Evolutionary conservation across 164 flowering plant genomes (phyloP).

Genomic region (Stephania japonica): DNA sequence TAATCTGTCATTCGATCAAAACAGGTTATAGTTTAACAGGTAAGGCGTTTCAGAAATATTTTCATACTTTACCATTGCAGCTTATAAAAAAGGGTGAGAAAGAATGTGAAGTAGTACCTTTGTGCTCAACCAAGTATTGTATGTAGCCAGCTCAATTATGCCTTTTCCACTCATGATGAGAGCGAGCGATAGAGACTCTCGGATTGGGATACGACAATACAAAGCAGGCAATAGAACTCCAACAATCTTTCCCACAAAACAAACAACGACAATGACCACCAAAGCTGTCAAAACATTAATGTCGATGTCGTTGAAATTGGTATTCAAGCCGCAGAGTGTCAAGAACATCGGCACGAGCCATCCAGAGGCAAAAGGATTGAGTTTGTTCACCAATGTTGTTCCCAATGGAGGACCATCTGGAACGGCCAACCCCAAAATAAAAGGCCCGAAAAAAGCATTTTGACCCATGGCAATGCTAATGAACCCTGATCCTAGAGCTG

Average conservation of each 20-base stretch:
- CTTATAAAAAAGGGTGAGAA: background rate
- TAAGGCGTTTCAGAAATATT: background rate
- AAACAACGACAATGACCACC: constrained; percentile 20
- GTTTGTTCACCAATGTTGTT: constrained; percentile 5
- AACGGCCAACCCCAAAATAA: constrained; percentile 34
- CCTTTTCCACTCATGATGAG: constrained; percentile 49
- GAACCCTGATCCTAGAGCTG: constrained; percentile 17
- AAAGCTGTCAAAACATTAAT: constrained; percentile 13
- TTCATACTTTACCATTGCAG: too few relatives aligned
- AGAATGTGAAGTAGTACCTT: background rate
- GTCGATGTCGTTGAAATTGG: constrained; percentile 12
- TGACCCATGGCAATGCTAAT: constrained; percentile 29
- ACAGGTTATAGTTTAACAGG: background rate
- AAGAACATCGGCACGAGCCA: constrained; percentile 6
- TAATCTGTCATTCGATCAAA: background rate
- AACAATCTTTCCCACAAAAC: constrained; percentile 25
- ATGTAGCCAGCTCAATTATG: constrained; percentile 22
- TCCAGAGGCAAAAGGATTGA: background rate
- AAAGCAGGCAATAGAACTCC: constrained; percentile 31
- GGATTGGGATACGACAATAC: constrained; percentile 36
- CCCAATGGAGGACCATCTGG: constrained; percentile 32
- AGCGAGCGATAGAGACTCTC: constrained; percentile 42
- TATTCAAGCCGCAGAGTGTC: background rate
- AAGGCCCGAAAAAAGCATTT: constrained; percentile 25
- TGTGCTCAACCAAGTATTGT: background rate